phyloP scores from a whole-genome alignment of 2,329 filamentous ascomycete species.

The Aureobasidium leucospermi region DNA sequence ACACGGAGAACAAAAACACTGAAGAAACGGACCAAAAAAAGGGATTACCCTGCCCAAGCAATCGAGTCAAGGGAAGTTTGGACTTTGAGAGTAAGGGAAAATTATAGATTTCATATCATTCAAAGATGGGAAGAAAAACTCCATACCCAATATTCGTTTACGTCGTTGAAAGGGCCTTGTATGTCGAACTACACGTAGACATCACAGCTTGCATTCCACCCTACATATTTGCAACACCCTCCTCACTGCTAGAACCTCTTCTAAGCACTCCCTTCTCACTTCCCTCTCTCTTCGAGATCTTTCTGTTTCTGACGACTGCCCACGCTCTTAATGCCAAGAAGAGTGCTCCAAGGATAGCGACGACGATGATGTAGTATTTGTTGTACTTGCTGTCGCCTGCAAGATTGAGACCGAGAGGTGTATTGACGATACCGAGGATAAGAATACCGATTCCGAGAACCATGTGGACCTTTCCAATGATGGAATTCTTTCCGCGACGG shows the following conservation, averaged over 20 bases:
- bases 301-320: background rate
- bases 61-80: too few species aligned
- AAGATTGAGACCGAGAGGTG: slow-evolving; percentile 53
- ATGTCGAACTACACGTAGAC: too few species aligned
- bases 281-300: background rate
- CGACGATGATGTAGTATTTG: slow-evolving; percentile 43
- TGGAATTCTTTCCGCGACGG: slow-evolving; percentile 32
- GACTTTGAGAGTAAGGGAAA: too few species aligned
- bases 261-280: slow-evolving; percentile 2
- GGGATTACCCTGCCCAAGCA: too few species aligned
- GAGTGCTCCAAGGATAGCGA: slow-evolving; percentile 35
- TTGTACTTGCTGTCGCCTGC: slow-evolving; percentile 44
- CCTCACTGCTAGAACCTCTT: background rate
- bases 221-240: background rate
- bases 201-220: too few species aligned
- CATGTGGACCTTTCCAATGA: slow-evolving; percentile 48
- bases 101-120: too few species aligned
- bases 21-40: too few species aligned
- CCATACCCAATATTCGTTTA: too few species aligned
- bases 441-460: slow-evolving; percentile 52
- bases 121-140: too few species aligned
- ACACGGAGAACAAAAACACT: too few species aligned
- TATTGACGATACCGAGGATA: slow-evolving; percentile 48
- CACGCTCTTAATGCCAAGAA: slow-evolving; percentile 23
- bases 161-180: too few species aligned